Base-by-base conservation (phyloP, 495 filamentous ascomycete species). In the Aspergillus kassunensis region DNA sequence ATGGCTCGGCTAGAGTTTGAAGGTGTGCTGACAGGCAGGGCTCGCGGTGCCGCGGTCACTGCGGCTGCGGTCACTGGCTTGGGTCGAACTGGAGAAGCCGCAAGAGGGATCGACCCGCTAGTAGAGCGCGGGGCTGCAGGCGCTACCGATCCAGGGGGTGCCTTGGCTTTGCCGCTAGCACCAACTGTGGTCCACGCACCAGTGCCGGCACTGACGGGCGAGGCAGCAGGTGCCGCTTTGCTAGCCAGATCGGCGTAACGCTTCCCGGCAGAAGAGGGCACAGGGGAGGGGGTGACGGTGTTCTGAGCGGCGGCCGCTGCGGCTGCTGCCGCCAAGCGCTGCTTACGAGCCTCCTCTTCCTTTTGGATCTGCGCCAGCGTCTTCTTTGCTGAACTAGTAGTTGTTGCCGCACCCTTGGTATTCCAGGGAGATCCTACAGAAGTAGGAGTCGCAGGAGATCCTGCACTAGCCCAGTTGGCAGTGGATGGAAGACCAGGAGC, bases 181-280 rank as follows among this genome's bases (percentile, higher is more conserved):
- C 95, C 95, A 36, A 97, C 93, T 0, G 91, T 97, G 27, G 90
- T 92, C 95, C 95, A 97, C 16, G 90, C 91, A 33, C 85, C 77
- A 4, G 69, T 36, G 6, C 66, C 57, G 15, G 69, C 56, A 8
- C 62, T 62, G 33, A 73, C 61, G 40, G 67, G 64, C 39, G 66
- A 57, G 44, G 68, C 62, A 13, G 72, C 63, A n/a, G 72, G 66
- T 19, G 76, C 66, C 18, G 70, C 72, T 72, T 97, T 97, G 72
- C 90, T 83, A 18, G 95, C 95, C 30, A 98, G 83, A 63, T 97
- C 91, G 6, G 93, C 95, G 71, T 98, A 98, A 15, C 93, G 83
- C 72, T 97, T 98, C 15, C 87, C 87, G 34, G 77, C 73, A 19
- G 82, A 69, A 12, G 70, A 63, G 8, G 75, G 56, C n/a, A 77